These are phyloP conservation scores for Viola pubescens DNA, from an alignment of 441 rosid genomes.

Conservation along the genomic window DNA sequence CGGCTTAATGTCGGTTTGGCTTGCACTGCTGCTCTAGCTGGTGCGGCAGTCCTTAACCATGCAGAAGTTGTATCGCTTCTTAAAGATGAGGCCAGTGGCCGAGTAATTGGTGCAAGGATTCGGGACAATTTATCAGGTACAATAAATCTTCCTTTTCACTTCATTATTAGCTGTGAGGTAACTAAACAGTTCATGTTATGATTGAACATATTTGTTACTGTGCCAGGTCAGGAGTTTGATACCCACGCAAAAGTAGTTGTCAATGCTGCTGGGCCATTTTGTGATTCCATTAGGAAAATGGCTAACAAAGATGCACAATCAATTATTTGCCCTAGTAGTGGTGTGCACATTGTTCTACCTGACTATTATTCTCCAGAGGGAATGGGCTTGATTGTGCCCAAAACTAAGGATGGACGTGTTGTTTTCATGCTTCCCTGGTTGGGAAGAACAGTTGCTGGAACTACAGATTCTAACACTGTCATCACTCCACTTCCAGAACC, in stretches of 20 bases:
- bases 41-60: constrained; percentile 87
- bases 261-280: constrained; percentile 93
- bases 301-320: constrained; percentile 52
- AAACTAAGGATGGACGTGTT: constrained; percentile 95
- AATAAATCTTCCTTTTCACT: neutral
- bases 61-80: constrained; percentile 80
- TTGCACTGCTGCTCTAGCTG: constrained; percentile 80
- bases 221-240: constrained; percentile 70
- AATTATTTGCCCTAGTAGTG: constrained; percentile 93
- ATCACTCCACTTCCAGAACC: constrained; percentile 90
- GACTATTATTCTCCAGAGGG: constrained; percentile 98
- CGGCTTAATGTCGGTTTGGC: constrained; percentile 85
- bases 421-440: constrained; percentile 96
- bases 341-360: constrained; percentile 86
- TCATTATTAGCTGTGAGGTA: too few species aligned
- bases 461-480: constrained; percentile 81
- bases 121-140: constrained; percentile 77
- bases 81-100: constrained; percentile 49
- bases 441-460: constrained; percentile 95
- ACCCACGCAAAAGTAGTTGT: constrained; percentile 83
- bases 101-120: constrained; percentile 67
- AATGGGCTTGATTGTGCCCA: constrained; percentile 97
- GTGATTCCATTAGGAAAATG: constrained; percentile 83
- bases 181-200: constrained; percentile 1
- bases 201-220: constrained; percentile 13